A percentile compares a stretch with the other conserved stretches of the same genome.
phyloP scores from a whole-genome alignment of 495 filamentous ascomycete species.

The Usnea hakonensis region DNA sequence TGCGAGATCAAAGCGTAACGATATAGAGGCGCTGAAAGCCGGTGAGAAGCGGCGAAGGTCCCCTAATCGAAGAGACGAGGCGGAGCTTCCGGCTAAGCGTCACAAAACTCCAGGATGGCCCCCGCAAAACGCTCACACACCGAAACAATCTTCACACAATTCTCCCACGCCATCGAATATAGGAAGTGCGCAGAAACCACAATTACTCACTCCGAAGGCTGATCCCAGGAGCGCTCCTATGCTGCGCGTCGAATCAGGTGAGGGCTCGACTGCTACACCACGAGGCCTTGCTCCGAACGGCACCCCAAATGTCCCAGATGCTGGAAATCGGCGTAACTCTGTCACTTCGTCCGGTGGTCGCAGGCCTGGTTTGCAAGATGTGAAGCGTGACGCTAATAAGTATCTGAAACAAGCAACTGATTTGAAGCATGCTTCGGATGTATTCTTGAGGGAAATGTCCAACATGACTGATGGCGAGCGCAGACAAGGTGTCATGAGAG shows the following conservation, averaged over 20 bases:
- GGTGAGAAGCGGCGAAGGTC: constrained; percentile 5
- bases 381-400: constrained; percentile 37
- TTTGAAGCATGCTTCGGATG: constrained; percentile 43
- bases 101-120: constrained; percentile 4
- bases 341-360: constrained; percentile 27
- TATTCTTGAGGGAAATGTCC: constrained; percentile 29
- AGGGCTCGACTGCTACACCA: constrained; percentile 30
- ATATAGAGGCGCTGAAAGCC: background rate
- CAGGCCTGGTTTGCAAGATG: background rate
- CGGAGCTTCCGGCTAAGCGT: constrained; percentile 7
- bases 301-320: constrained; percentile 26
- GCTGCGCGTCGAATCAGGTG: constrained; percentile 27
- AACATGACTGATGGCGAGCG: constrained; percentile 29
- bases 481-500: constrained; percentile 39
- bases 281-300: constrained; percentile 26
- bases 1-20: background rate
- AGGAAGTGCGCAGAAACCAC: constrained; percentile 6
- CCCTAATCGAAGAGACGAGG: background rate
- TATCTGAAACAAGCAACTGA: constrained; percentile 38
- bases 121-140: background rate
- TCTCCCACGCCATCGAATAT: background rate
- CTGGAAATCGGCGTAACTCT: constrained; percentile 19
- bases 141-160: constrained; percentile 1
- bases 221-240: constrained; percentile 15
- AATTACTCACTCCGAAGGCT: constrained; percentile 5